Evolutionary conservation across 2,329 filamentous ascomycete species (phyloP).

Genomic region (Bipolaris sorokiniana): DNA sequence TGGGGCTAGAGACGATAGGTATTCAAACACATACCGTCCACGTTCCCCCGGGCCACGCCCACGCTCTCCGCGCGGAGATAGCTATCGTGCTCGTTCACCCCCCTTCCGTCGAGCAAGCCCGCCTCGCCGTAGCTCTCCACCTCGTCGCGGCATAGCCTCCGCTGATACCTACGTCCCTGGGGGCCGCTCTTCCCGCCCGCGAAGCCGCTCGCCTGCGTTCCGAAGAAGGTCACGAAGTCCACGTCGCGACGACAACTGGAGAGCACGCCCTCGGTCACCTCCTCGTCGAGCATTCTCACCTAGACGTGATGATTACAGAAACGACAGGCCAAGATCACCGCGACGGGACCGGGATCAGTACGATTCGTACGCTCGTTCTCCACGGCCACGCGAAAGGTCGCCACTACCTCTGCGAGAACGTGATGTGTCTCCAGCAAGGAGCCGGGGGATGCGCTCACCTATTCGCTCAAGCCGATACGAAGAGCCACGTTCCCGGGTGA

Average conservation of each 20-base stretch:
- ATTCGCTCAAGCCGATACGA: constrained; percentile 52
- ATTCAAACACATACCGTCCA: constrained; percentile 48
- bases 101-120: constrained; percentile 12
- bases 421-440: constrained; percentile 56
- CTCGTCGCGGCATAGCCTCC: constrained; percentile 44
- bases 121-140: constrained; percentile 31
- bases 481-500: constrained; percentile 51
- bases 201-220: constrained; percentile 49
- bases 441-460: constrained; percentile 54
- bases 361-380: constrained; percentile 50
- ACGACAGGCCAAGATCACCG: constrained; percentile 50
- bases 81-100: constrained; percentile 39
- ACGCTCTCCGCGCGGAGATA: constrained; percentile 44
- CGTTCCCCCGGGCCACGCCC: constrained; percentile 43
- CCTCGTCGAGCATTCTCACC: constrained; percentile 51
- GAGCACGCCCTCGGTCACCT: constrained; percentile 57
- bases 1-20: constrained; percentile 42
- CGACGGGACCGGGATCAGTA: constrained; percentile 50
- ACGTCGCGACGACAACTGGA: constrained; percentile 52
- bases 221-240: constrained; percentile 51
- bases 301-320: constrained; percentile 44
- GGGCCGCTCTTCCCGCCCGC: constrained; percentile 43
- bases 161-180: constrained; percentile 52
- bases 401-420: constrained; percentile 51
- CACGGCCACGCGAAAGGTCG: constrained; percentile 52